Percentiles rank a stretch among this genome's conserved stretches.
These are phyloP conservation scores for Kwoniella europaea DNA, from an alignment of 768 basidiomycete species.

Conservation along the genomic window DNA sequence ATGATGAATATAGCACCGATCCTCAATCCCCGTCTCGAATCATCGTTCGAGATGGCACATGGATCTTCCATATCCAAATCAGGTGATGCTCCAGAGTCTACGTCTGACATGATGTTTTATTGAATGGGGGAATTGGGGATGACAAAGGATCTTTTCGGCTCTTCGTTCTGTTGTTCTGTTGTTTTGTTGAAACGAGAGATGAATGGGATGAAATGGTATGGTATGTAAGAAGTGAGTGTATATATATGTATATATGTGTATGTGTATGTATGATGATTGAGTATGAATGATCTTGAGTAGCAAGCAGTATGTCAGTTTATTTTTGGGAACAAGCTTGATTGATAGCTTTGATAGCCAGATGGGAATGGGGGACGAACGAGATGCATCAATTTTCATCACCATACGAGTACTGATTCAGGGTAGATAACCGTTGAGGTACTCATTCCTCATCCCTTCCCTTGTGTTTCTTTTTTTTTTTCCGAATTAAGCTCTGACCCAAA, in stretches of 20 bases:
- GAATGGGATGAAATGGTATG: too few relatives aligned
- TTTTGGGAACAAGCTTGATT: neutral
- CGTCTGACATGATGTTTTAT: constrained; percentile 18
- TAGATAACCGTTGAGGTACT: neutral
- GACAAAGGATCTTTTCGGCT: neutral
- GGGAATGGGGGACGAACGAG: too few relatives aligned
- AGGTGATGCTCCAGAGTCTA: neutral
- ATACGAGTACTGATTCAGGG: too few relatives aligned
- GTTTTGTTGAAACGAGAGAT: too few relatives aligned
- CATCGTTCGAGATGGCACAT: constrained; percentile 46
- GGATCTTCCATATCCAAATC: constrained; percentile 29
- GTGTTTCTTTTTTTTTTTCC: too few relatives aligned
- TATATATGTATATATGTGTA: neutral
- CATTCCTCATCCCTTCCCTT: neutral
- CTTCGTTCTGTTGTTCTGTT: too few relatives aligned
- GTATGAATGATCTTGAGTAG: neutral
- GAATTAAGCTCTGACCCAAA: neutral
- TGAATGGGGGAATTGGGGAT: neutral
- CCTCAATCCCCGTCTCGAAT: constrained; percentile 36
- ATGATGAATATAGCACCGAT: constrained; percentile 57
- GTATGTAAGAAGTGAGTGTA: neutral
- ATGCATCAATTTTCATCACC: neutral
- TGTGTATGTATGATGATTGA: neutral
- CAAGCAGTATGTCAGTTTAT: neutral
- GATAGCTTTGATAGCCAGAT: too few relatives aligned